Base-by-base conservation (phyloP, 106 monocot species). In the Acorus gramineus region DNA sequence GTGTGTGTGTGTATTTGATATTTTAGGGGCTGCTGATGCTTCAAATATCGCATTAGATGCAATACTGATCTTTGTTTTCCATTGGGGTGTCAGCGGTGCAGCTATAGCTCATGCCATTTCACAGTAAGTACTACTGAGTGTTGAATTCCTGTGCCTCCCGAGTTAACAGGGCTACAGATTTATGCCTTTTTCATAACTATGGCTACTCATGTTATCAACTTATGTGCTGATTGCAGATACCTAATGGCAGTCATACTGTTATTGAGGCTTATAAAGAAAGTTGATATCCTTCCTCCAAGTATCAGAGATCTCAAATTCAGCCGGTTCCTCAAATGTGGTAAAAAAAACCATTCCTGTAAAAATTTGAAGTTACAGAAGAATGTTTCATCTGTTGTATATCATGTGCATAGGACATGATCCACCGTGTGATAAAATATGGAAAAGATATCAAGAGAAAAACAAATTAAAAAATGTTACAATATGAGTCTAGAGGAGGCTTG, bases 91-190 rank as follows among this genome's bases (percentile, higher is more conserved):
- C 59, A 78, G 57, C 64, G 95, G 95, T 59, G 90, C 95, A 56
- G 95, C 90, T 46, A 80, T 86, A 65, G 86, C 94, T 6, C 94
- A 95, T 84, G 94, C 90, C 62, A 53, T 90, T 47, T 96, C 95
- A 49, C 95, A 96, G 95, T 96, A 79, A 82, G 86, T 50, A 59
- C 13, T 14, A 1, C 52, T 56, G 4, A 14, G 6, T 45, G 44
- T 3, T 50, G 28, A 52, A 4, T 44, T 42, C 43, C 44, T 7
- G 4, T 3, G 4, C 4, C 42, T 60, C 45, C 12, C 7, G 2
- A 28, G 28, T 28, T 28, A 0, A 28, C 0, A 28, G 28, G 28
- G 28, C 28, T 28, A 8, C 11, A 55, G 7, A 58, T 59, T 6
- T 9, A 10, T 5, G 14, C 42, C 47, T 11, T 7, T 11, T 46